Evolutionary conservation across 805 yeast species (phyloP), one percentile per base, ranked within the genome.

Genomic region (Lipomyces mesembrius): DNA sequence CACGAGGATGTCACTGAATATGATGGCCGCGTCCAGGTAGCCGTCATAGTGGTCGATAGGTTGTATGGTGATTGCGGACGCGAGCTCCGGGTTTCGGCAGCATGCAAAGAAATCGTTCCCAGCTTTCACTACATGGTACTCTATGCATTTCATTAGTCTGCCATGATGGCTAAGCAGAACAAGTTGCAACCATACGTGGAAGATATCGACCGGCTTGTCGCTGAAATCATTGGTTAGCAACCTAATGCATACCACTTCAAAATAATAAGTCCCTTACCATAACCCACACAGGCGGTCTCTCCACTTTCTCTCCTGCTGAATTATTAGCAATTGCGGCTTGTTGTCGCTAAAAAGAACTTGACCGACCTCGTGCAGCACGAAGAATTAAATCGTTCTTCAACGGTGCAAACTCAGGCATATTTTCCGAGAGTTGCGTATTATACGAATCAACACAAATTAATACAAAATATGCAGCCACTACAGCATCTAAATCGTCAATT

Each of bases 211-310:
- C 98, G n/a, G 98, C 98, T 81, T 92, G 98, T 79, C 98, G 87
- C 86, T 82, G 64, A 9, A 57, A 37, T 34, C 35, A 37, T 27
- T 12, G 69, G 32, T 63, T 67, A 72, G 39, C 39, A 54, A 49
- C 55, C 22, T n/a, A 27, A n/a, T 32, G n/a, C 35, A 12, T 27
- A 43, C 59, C n/a, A 9, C 17, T 2, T 20, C 20, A 34, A 32
- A 17, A 27, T 22, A n/a, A 9, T 37, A 37, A 32, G 51, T 32
- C 2, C 76, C 85, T 70, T 79, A 84, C 86, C 98, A 92, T 92
- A 72, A 93, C 89, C 98, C 98, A 95, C 68, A 95, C 87, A 22
- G 99, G 99, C 1, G 99, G 98, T 77, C 99, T 87, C 79, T 95
- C 98, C 53, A 94, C 98, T 67, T 80, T 81, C 76, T 94, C 97